Base-by-base conservation (phyloP, 495 filamentous ascomycete species). In the Daldinia caldariorum region DNA sequence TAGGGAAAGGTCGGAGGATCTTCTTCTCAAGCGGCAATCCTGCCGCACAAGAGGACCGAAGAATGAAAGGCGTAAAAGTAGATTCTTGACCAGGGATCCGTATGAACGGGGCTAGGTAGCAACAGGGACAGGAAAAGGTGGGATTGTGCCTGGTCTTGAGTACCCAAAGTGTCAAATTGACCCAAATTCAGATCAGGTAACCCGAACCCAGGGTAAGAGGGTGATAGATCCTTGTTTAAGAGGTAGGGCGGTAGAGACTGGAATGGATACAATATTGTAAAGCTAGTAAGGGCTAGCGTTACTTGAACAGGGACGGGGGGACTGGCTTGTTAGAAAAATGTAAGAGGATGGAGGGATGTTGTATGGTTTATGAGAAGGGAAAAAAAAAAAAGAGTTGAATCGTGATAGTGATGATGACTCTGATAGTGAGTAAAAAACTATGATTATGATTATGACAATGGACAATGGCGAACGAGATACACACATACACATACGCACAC, bases 111-210 rank as follows among this genome's bases (percentile, higher is more conserved):
- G n/a, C 64, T 68, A 34, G 70, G 64, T 68, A 45, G 64, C 20
- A 67, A 18, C 63, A 68, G 61, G 64, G 59, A 47, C 63, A 61
- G 49, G 31, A 63, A 65, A 66, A 69, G 61, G 70, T 72, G 66
- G 66, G 66, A 72, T 72, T 72, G 70, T 69, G 57, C 66, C 65
- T 69, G 64, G 58, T 57, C 67, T 51, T 64, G 56, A 55, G 49
- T 51, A 64, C 38, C 60, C 60, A 69, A 68, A 60, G 65, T 69
- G 59, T 55, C 60, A 69, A 68, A 60, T 69, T 69, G 59, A 62
- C 38, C 60, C 60, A 69, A 68, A 57, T 69, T 69, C 70, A 72
- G 65, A 72, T 69, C 65, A 72, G 70, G 70, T 63, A 72, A 72
- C 70, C 70, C 70, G 70, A 72, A 68, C 66, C 65, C 70, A 72